Evolutionary conservation across 2,329 filamentous ascomycete genomes (phyloP).

Genomic region (Diaporthe citri): DNA sequence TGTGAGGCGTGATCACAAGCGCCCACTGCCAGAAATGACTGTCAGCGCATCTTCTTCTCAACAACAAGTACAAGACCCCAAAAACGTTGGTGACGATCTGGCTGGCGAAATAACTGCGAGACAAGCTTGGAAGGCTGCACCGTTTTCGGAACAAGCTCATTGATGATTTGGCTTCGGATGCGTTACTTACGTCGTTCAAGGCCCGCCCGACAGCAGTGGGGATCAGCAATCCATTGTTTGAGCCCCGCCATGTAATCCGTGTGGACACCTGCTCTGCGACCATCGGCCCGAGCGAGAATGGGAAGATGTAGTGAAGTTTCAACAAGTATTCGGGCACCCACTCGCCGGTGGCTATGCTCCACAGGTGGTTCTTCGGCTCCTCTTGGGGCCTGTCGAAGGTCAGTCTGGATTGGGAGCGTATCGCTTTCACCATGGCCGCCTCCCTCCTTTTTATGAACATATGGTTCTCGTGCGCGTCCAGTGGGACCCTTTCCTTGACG

Average conservation of each 20-base stretch:
- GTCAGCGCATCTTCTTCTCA: neutral
- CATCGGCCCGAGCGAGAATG: neutral
- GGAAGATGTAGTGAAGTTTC: neutral
- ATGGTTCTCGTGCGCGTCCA: neutral
- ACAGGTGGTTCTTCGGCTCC: neutral
- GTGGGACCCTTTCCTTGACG: neutral
- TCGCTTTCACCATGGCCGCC: neutral
- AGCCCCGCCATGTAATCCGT: neutral
- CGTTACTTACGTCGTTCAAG: neutral
- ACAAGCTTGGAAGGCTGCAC: neutral
- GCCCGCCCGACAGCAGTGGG: neutral
- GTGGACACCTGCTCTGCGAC: neutral
- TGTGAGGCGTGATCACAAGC: neutral
- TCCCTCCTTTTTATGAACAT: neutral
- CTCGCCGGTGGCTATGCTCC: slow-evolving; percentile 25
- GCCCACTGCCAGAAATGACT: neutral
- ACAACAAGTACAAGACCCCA: fast-evolving
- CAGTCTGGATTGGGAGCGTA: neutral
- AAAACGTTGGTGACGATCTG: too few species aligned
- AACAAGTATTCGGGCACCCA: neutral
- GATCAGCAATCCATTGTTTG: neutral
- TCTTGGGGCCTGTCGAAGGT: neutral
- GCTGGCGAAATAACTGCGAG: neutral
- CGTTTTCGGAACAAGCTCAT: neutral
- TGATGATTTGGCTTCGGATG: too few species aligned